phyloP scores from a whole-genome alignment of 192 early-diverging fungal genomes.

The Podila epigama region DNA sequence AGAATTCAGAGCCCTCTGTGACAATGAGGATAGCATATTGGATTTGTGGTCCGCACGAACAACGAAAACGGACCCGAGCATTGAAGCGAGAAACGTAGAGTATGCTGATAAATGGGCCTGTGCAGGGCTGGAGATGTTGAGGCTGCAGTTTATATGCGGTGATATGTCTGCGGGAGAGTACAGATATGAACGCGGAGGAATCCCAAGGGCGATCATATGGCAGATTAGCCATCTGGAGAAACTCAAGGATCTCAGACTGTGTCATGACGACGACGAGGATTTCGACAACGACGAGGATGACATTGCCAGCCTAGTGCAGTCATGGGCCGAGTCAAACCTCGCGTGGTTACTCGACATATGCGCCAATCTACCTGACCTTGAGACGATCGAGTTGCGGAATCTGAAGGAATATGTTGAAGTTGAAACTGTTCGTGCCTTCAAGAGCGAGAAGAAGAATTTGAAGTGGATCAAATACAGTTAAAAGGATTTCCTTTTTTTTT shows the following conservation, averaged over 20 bases:
- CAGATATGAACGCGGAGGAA: not conserved
- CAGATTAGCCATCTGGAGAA: not conserved
- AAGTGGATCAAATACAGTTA: not conserved
- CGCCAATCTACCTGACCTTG: not conserved
- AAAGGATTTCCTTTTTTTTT: too few relatives aligned
- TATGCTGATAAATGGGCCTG: not conserved
- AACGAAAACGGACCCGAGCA: not conserved
- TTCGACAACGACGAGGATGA: not conserved
- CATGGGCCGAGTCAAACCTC: not conserved
- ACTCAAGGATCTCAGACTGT: not conserved
- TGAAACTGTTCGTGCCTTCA: not conserved
- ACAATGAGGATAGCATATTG: too few relatives aligned
- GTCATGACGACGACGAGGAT: not conserved
- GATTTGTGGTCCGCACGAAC: not conserved
- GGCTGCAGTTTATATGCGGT: not conserved
- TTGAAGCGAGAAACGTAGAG: not conserved
- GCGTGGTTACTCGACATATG: not conserved
- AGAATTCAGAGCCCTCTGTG: too few relatives aligned
- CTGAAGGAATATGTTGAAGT: not conserved
- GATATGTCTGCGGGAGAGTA: not conserved
- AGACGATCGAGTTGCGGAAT: not conserved
- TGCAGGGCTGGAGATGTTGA: not conserved
- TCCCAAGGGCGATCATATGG: not conserved
- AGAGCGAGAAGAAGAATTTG: not conserved
- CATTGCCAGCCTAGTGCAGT: not conserved